These are phyloP conservation scores for Cokeromyces recurvatus DNA, from an alignment of 371 early-diverging fungal genomes.

Conservation along the genomic window DNA sequence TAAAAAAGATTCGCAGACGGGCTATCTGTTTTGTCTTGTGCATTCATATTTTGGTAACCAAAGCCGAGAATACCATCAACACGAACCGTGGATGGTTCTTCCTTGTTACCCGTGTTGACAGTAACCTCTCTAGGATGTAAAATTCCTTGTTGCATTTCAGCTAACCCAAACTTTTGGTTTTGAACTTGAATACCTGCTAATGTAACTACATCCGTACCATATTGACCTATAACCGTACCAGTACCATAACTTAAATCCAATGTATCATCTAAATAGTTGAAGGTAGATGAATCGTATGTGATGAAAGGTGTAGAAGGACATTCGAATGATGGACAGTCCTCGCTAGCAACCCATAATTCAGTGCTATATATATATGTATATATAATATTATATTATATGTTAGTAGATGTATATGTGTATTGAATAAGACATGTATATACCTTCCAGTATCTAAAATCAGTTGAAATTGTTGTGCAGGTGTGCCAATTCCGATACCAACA, in stretches of 20 bases:
- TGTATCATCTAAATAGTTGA: background rate
- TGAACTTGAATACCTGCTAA: conserved; percentile 17
- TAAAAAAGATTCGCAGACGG: conserved; percentile 26
- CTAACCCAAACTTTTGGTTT: conserved; percentile 25
- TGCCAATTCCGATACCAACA: conserved; percentile 62
- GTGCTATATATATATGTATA: conserved; percentile 13
- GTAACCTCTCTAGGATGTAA: too few relatives aligned
- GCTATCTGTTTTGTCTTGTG: conserved; percentile 9
- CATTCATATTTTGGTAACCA: conserved; percentile 19
- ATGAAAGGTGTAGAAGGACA: conserved; percentile 7
- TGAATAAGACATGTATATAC: too few relatives aligned
- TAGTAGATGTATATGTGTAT: too few relatives aligned
- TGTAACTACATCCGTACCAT: conserved; percentile 50
- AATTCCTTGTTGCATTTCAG: conserved; percentile 7
- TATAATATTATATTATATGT: too few relatives aligned
- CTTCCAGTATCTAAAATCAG: conserved; percentile 60
- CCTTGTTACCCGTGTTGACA: background rate
- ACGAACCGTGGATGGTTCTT: conserved; percentile 10
- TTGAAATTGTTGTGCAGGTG: conserved; percentile 57
- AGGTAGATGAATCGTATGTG: conserved; percentile 9
- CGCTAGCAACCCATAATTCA: conserved; percentile 18
- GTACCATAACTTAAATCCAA: conserved; percentile 15
- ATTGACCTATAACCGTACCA: conserved; percentile 15
- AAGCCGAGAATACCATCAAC: conserved; percentile 30
- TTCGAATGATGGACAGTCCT: background rate